Percentiles rank a stretch among this genome's conserved stretches.
These are phyloP conservation scores for Russula vinacea DNA, from an alignment of 768 basidiomycete species.

Conservation along the genomic window DNA sequence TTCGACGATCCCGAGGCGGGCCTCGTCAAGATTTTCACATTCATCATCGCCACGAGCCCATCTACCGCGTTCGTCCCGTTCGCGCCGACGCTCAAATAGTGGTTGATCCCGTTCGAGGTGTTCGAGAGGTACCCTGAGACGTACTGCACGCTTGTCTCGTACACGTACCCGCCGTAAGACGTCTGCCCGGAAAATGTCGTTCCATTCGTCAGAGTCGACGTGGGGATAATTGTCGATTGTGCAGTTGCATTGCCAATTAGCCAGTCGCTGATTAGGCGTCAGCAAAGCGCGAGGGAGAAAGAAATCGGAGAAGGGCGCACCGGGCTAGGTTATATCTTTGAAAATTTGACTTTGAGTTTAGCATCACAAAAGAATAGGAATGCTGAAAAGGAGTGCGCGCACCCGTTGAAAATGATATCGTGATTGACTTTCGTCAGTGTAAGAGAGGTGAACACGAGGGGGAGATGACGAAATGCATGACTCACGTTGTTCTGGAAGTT, in stretches of 20 bases:
- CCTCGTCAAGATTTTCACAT: conserved; percentile 56
- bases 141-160: conserved; percentile 66
- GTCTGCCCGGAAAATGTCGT: conserved; percentile 63
- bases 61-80: conserved; percentile 65
- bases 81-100: conserved; percentile 52
- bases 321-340: conserved; percentile 70
- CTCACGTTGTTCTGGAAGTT: conserved; percentile 59
- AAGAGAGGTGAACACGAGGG: neutral
- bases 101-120: conserved; percentile 67
- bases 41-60: conserved; percentile 77
- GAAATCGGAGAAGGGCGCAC: conserved; percentile 36
- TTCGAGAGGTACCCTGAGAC: conserved; percentile 68
- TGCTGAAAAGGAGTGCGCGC: conserved; percentile 22
- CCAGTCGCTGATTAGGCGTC: conserved; percentile 57
- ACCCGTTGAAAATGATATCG: conserved; percentile 74
- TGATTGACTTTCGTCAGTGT: conserved; percentile 48
- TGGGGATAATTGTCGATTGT: conserved; percentile 42
- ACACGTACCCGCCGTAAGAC: conserved; percentile 64
- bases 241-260: conserved; percentile 81
- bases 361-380: neutral
- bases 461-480: conserved; percentile 12
- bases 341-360: conserved; percentile 11
- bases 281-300: neutral
- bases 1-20: conserved; percentile 32
- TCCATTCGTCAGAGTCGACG: conserved; percentile 49